Percentiles rank a stretch among this genome's conserved stretches.
Evolutionary conservation across 257 asterid genomes (phyloP).

Genomic region (Fraxinus cuspidata): DNA sequence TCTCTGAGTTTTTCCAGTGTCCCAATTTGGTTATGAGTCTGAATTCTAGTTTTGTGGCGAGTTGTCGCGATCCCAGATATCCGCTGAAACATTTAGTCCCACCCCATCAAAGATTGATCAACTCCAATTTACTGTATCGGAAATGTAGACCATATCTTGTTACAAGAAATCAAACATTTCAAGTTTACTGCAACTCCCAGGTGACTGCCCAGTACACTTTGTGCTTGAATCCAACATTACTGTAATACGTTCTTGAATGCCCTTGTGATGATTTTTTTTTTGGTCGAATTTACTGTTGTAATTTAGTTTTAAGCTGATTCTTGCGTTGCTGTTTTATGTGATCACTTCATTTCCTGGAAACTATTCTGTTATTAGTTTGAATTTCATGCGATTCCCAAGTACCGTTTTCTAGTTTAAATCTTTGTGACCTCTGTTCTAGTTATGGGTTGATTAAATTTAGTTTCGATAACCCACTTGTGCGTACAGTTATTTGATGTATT

Average conservation of each 20-base stretch:
- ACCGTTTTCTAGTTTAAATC: background rate
- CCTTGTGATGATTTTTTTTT: background rate
- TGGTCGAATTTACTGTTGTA: background rate
- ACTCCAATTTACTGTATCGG: slow-evolving; percentile 14
- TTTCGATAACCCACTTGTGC: no score
- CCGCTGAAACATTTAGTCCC: slow-evolving; percentile 14
- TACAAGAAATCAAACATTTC: slow-evolving; percentile 24
- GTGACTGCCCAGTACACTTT: slow-evolving; percentile 23
- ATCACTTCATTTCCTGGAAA: slow-evolving; percentile 6
- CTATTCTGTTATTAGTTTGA: slow-evolving; percentile 4
- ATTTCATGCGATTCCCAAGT: background rate
- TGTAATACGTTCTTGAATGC: background rate
- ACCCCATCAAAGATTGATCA: slow-evolving; percentile 31
- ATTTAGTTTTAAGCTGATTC: slow-evolving; percentile 20
- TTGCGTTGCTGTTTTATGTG: slow-evolving; percentile 5
- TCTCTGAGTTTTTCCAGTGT: background rate
- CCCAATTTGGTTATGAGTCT: slow-evolving; percentile 31
- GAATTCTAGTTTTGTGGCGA: slow-evolving; percentile 30
- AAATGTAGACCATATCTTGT: slow-evolving; percentile 27
- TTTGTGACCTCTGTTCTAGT: no score
- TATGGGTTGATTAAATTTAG: no score
- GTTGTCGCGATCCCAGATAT: slow-evolving; percentile 33
- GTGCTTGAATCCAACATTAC: background rate
- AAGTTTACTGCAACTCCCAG: slow-evolving; percentile 56
- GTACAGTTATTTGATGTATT: no score